Base-by-base conservation (phyloP, 495 filamentous ascomycete species). In the Astrocystis sublimbata region DNA sequence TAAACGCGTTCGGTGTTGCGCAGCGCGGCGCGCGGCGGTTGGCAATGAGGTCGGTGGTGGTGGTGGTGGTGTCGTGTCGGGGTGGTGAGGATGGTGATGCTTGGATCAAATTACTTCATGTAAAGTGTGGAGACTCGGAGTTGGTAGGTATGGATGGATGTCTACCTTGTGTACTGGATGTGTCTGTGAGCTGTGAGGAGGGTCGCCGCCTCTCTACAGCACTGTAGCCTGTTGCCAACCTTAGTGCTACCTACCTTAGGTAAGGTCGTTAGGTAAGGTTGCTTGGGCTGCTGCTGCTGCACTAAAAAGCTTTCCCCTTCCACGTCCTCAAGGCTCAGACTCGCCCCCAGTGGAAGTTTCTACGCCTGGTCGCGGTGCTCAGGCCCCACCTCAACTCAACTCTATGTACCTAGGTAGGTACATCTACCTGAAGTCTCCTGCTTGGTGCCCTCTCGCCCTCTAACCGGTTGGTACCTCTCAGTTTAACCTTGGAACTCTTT, bases 261-360 rank as follows among this genome's bases (percentile, higher is more conserved):
- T n/a, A n/a, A n/a, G n/a, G n/a, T n/a, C n/a, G n/a, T n/a, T n/a
- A n/a, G n/a, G n/a, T n/a, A n/a, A n/a, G n/a, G 43, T 61, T 10
- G 28, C 47, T 51, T 30, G 21, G 42, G 15, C 42, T 43, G 10
- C 31, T 41, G 52, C n/a, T 55, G 21, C 52, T 30, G 50, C 50
- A 15, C 33, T 23, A 41, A 17, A 21, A 67, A 67, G 63, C 63
- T 61, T 30, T 30, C 26, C 46, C 46, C 67, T 67, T 26, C 43
- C n/a, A n/a, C n/a, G n/a, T n/a, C n/a, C n/a, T n/a, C n/a, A n/a
- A n/a, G n/a, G n/a, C n/a, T n/a, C n/a, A n/a, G n/a, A n/a, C n/a
- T n/a, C n/a, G n/a, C n/a, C 51, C 63, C 68, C 54, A 62, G 67
- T 65, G 68, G 65, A 69, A 72, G 69, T 68, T 62, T 71, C 67